phyloP scores from a whole-genome alignment of 148 eudicot species.

The Camellia granthamiana region DNA sequence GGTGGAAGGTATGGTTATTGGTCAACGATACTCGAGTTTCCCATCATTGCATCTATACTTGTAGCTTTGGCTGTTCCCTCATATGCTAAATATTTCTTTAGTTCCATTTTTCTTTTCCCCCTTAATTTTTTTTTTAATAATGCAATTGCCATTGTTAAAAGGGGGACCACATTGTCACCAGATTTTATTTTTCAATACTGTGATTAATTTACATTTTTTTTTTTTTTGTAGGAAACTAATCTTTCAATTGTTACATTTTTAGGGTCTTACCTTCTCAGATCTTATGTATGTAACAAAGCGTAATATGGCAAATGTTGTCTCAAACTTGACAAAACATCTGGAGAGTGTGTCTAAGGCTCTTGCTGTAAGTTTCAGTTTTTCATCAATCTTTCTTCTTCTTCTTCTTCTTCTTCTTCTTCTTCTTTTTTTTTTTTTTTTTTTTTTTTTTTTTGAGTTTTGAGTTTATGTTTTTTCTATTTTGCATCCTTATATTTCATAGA shows the following conservation, averaged over 20 bases:
- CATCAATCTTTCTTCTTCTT: neutral
- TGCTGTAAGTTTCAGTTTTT: slow-evolving; percentile 48
- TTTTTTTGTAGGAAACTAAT: neutral
- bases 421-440: neutral
- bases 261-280: slow-evolving; percentile 87
- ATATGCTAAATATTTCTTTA: neutral
- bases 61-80: neutral
- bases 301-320: slow-evolving; percentile 76
- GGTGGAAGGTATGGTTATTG: slow-evolving; percentile 81
- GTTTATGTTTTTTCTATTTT: neutral
- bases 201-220: neutral
- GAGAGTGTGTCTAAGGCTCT: slow-evolving; percentile 61
- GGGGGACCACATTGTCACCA: neutral
- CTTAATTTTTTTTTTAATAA: no score
- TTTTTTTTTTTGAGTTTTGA: neutral
- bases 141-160: neutral
- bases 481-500: neutral
- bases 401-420: no score
- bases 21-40: neutral
- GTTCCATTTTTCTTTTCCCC: neutral
- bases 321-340: slow-evolving; percentile 79
- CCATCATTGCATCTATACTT: neutral
- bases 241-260: slow-evolving; percentile 7
- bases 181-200: neutral
- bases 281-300: slow-evolving; percentile 92